A percentile compares a stretch with the other conserved stretches of the same genome.
phyloP scores from a whole-genome alignment of 129 eudicot species.

The Tagetes patula region DNA sequence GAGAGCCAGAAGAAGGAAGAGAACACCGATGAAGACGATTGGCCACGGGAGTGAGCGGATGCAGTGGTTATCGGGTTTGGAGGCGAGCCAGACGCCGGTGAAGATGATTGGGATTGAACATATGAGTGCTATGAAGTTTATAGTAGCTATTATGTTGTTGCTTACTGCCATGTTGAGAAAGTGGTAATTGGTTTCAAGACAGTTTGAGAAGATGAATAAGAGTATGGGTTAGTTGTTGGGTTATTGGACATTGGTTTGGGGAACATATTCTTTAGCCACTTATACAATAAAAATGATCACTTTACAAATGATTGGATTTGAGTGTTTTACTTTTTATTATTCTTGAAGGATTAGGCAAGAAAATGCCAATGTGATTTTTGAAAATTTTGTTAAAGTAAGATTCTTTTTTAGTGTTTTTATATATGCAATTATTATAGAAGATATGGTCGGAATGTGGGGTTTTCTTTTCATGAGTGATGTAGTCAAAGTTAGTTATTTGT shows the following conservation, averaged over 20 bases:
- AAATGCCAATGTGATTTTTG: slow-evolving; percentile 6
- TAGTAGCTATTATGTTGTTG: slow-evolving; percentile 81
- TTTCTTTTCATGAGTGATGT: slow-evolving; percentile 10
- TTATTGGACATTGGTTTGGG: slow-evolving; percentile 24
- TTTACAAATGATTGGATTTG: slow-evolving; percentile 25
- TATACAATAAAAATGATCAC: slow-evolving; percentile 13
- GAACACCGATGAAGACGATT: slow-evolving; percentile 66
- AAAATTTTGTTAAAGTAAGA: background rate
- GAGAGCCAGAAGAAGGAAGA: slow-evolving; percentile 64
- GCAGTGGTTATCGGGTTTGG: slow-evolving; percentile 86
- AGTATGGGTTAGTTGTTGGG: slow-evolving; percentile 29
- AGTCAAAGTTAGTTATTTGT: slow-evolving; percentile 9
- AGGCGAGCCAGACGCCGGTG: slow-evolving; percentile 89
- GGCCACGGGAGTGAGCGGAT: slow-evolving; percentile 94
- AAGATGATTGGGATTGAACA: slow-evolving; percentile 85
- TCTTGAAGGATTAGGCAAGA: slow-evolving; percentile 28
- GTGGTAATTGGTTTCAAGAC: slow-evolving; percentile 20
- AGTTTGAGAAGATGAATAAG: slow-evolving; percentile 25
- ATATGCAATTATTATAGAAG: slow-evolving; percentile 28
- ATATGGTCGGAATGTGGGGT: slow-evolving; percentile 28
- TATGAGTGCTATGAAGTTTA: slow-evolving; percentile 78
- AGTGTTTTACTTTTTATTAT: slow-evolving; percentile 24
- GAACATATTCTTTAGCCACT: slow-evolving; percentile 38
- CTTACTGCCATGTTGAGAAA: slow-evolving; percentile 61
- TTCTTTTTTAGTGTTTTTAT: slow-evolving; percentile 33